Percentiles rank a stretch among this genome's conserved stretches.
Evolutionary conservation across 164 flowering plant species (phyloP).

Genomic region (Cinnamomum micranthum): DNA sequence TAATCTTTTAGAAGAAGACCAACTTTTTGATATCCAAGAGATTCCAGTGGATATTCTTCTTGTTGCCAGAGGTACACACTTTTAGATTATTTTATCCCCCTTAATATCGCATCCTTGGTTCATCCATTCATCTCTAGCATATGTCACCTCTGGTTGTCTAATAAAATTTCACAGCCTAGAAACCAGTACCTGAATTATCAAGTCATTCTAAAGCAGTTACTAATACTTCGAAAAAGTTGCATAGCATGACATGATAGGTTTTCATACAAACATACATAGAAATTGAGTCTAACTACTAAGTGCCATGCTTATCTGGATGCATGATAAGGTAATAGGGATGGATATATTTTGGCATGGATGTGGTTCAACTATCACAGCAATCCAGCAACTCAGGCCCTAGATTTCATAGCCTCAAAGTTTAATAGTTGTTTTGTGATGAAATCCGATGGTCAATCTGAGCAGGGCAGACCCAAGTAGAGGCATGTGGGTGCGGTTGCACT

Average conservation of each 20-base stretch:
- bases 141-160: background rate
- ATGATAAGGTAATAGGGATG: background rate
- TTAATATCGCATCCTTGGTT: background rate
- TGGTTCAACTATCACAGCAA: no score
- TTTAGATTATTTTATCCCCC: background rate
- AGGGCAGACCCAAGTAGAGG: no score
- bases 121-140: background rate
- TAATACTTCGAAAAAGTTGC: background rate
- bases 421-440: no score
- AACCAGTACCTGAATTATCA: conserved; percentile 16
- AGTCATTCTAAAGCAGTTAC: background rate
- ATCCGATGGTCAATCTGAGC: no score
- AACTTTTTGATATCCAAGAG: background rate
- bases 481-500: no score
- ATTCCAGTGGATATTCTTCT: background rate
- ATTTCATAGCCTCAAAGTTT: no score
- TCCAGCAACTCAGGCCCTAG: no score
- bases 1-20: background rate
- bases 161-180: conserved; percentile 3
- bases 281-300: background rate
- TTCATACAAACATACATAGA: background rate
- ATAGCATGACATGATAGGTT: background rate
- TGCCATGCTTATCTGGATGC: background rate
- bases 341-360: background rate
- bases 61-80: background rate